Conservation (phyloP, 2,329 filamentous ascomycete genomes). For the Seiridium unicorne region DNA sequence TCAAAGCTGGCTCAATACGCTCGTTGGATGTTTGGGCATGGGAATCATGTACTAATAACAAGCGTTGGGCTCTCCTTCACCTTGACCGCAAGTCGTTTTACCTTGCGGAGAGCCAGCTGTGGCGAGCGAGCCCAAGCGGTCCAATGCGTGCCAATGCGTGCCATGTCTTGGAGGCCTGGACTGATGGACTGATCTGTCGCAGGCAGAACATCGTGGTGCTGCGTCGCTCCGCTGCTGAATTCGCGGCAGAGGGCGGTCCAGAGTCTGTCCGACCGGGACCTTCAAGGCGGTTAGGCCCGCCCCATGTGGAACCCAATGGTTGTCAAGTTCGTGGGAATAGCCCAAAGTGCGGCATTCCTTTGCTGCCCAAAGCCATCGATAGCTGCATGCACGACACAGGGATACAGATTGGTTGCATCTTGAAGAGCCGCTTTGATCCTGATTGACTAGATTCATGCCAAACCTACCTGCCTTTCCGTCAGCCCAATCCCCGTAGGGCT, state of each 20-base stretch:
- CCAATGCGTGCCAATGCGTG: neutral
- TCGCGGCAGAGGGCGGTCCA: neutral
- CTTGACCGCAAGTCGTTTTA: neutral
- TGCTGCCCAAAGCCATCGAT: constrained; percentile 7
- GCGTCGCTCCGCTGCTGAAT: neutral
- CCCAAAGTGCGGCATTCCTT: neutral
- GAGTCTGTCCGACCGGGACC: neutral
- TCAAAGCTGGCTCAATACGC: neutral
- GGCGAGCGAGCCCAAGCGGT: neutral
- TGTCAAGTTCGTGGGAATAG: neutral
- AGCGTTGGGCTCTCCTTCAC: neutral
- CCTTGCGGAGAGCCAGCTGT: neutral
- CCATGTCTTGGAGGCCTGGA: neutral
- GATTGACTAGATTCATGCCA: neutral
- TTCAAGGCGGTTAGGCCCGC: neutral
- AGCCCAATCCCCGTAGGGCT: constrained; percentile 14
- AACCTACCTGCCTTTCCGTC: constrained; percentile 11
- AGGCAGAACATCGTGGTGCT: neutral
- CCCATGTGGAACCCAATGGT: neutral
- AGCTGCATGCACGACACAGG: neutral
- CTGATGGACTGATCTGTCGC: neutral
- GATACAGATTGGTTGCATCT: neutral
- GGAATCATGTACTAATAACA: neutral
- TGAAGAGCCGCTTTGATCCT: constrained; percentile 2
- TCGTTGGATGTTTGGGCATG: neutral